phyloP scores from a whole-genome alignment of 1,139 yeast species.

The Diutina rugosa region DNA sequence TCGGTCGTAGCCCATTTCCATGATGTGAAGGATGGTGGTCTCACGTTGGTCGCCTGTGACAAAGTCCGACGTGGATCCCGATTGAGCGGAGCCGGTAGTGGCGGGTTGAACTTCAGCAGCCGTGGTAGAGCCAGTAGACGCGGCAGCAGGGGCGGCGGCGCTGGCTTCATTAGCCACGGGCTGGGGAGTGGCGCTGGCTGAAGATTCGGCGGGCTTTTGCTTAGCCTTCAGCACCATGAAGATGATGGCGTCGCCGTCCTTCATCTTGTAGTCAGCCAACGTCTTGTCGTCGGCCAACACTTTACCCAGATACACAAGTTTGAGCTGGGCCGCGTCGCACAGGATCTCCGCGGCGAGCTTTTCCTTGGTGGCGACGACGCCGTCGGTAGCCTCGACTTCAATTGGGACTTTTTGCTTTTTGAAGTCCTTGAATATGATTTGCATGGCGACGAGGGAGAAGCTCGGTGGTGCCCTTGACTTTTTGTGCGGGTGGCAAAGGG shows the following conservation, averaged over 20 bases:
- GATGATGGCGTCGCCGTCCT: slow-evolving; percentile 83
- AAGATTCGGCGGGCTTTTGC: slow-evolving; percentile 9
- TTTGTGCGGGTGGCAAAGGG: not conserved
- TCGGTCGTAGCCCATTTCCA: slow-evolving; percentile 95
- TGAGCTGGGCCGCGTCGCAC: slow-evolving; percentile 65
- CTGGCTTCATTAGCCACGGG: slow-evolving; percentile 4
- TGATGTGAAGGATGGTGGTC: slow-evolving; percentile 60
- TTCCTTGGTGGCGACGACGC: slow-evolving; percentile 64
- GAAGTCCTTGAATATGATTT: slow-evolving; percentile 78
- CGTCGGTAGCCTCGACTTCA: slow-evolving; percentile 59
- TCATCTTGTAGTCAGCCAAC: slow-evolving; percentile 59
- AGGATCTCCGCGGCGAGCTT: slow-evolving; percentile 56
- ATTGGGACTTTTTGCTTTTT: slow-evolving; percentile 80
- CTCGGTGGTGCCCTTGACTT: not conserved
- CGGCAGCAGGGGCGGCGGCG: slow-evolving; percentile 6
- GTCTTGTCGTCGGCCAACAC: slow-evolving; percentile 77
- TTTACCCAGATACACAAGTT: slow-evolving; percentile 86
- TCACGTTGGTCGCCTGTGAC: slow-evolving; percentile 58
- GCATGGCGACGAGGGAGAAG: slow-evolving; percentile 31
- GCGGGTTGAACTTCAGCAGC: slow-evolving; percentile 3
- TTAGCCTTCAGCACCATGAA: slow-evolving; percentile 68
- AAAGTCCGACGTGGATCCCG: slow-evolving; percentile 11
- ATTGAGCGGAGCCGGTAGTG: slow-evolving; percentile 15
- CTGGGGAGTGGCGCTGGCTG: slow-evolving; percentile 9
- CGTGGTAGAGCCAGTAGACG: slow-evolving; percentile 11